Evolutionary conservation across 208 protist species (phyloP).

Genomic region (Trypanosoma cruzi): DNA sequence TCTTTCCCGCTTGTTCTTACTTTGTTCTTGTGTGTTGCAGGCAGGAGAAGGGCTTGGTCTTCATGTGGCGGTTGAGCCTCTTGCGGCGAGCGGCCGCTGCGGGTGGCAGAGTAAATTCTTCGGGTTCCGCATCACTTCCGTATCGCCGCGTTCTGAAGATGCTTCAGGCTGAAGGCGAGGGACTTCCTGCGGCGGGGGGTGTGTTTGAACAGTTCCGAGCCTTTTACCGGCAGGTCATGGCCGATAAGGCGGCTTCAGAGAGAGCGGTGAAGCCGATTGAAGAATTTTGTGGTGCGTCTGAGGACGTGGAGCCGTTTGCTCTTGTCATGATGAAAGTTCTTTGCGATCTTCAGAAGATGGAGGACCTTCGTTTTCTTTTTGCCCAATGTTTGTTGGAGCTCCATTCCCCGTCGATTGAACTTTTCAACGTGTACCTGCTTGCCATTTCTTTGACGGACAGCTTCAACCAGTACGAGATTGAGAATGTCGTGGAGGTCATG

Average conservation of each 20-base stretch:
- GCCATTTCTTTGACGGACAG: slow-evolving; percentile 87
- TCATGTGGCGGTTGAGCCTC: slow-evolving; percentile 23
- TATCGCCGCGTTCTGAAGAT: slow-evolving; percentile 63
- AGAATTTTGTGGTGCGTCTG: slow-evolving; percentile 56
- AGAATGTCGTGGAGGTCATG: slow-evolving; percentile 82
- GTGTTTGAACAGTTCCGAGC: slow-evolving; percentile 79
- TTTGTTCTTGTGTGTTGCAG: no score
- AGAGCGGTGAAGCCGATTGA: slow-evolving; percentile 50
- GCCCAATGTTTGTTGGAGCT: slow-evolving; percentile 80
- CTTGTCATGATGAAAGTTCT: slow-evolving; percentile 86
- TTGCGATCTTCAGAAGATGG: slow-evolving; percentile 79
- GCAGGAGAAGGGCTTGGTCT: not conserved
- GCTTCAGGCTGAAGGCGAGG: slow-evolving; percentile 53
- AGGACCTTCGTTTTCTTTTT: slow-evolving; percentile 92
- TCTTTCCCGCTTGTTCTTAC: no score
- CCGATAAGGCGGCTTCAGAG: not conserved
- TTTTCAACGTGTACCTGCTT: slow-evolving; percentile 89
- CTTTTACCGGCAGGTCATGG: slow-evolving; percentile 43
- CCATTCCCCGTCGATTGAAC: slow-evolving; percentile 53
- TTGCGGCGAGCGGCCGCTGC: slow-evolving; percentile 16
- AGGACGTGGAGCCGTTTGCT: slow-evolving; percentile 75
- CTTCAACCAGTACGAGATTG: slow-evolving; percentile 87
- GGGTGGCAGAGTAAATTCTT: not conserved
- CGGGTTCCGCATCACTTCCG: slow-evolving; percentile 22
- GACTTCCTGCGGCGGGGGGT: slow-evolving; percentile 58